Base-by-base conservation (phyloP, 2,329 filamentous ascomycete genomes). In the Cladosporium cucumerinum region DNA sequence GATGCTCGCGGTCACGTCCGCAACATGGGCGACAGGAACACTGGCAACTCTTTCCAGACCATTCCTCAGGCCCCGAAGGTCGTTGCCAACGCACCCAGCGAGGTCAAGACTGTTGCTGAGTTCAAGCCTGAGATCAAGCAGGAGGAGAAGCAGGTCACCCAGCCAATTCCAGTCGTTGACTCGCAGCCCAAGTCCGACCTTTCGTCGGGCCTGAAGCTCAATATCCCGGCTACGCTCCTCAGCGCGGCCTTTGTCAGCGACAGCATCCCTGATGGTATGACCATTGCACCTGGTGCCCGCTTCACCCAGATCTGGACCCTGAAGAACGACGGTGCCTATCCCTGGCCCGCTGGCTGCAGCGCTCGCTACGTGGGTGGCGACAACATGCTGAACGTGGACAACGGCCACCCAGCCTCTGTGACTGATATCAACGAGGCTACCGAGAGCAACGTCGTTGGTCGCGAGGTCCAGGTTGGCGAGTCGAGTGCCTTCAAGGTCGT, bases 301-400 rank as follows among this genome's bases (percentile, higher is more conserved):
- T 97, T 99, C 74, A 86, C 90, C 72, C 93, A 99, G 78, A 92
- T 91, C 1, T 99, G 95, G 95, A 89, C 90, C 61, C 85, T 99
- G 48, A 89, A 88, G 73, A 99, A 99, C 75, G 88, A 89, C 23
- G 94, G 95, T 30, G 86, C 86, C 12, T 80, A 83, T 58, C 78
- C 88, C 14, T 99, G 95, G 95, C 95, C 95, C 43, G 86, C 88
- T 63, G 95, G 93, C 67, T 96, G 92, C 82, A 90, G 89, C 64
- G 91, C 98, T 71, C 92, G 91, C 78, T 97, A 93, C 74, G 90
- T 96, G 66, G 93, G 94, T 65, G 95, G 95, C 59, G 94, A 98
- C 77, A 93, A 94, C 79, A 98, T 99, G 95, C 92, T 96, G 72
- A 90, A 93, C 70, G 85, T 97, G 63, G 91, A 97, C 76, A 87